Evolutionary conservation across 2,329 filamentous ascomycete genomes (phyloP).

Genomic region (Aspergillus costaricaensis): DNA sequence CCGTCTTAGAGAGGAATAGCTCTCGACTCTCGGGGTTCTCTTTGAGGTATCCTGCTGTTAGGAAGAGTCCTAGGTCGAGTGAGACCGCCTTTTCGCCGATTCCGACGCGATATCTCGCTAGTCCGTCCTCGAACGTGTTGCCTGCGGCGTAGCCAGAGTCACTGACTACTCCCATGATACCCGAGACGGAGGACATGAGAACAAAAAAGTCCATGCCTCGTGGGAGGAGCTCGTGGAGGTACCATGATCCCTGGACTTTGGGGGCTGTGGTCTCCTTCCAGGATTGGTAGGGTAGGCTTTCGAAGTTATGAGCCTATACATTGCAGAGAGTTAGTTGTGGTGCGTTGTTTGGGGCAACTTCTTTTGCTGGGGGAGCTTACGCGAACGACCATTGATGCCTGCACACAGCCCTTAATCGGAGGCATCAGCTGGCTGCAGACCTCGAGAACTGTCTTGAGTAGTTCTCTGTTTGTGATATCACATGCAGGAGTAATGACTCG

Average conservation of each 20-base stretch:
- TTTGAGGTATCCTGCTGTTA: slow-evolving; percentile 27
- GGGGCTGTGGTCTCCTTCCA: background rate
- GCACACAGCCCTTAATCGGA: slow-evolving; percentile 15
- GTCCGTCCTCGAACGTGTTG: slow-evolving; percentile 38
- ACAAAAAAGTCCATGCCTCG: slow-evolving; percentile 43
- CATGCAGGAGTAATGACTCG: slow-evolving; percentile 5
- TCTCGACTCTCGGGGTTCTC: slow-evolving; percentile 15
- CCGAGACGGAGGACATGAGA: slow-evolving; percentile 40
- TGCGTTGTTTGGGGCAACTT: background rate
- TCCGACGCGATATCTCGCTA: slow-evolving; percentile 29
- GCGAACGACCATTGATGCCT: slow-evolving; percentile 11
- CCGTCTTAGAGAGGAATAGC: background rate
- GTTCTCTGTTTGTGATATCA: slow-evolving; percentile 2
- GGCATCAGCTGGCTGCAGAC: slow-evolving; percentile 2
- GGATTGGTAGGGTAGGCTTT: slow-evolving; percentile 24
- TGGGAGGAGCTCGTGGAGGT: slow-evolving; percentile 32
- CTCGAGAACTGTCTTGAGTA: background rate
- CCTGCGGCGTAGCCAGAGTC: slow-evolving; percentile 46
- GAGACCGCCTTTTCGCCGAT: slow-evolving; percentile 16
- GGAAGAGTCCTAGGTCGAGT: slow-evolving; percentile 27
- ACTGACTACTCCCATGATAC: slow-evolving; percentile 45
- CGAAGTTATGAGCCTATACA: slow-evolving; percentile 29
- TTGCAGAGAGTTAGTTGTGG: background rate
- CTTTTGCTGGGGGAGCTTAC: background rate
- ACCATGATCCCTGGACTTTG: slow-evolving; percentile 31